phyloP scores from a whole-genome alignment of 495 filamentous ascomycete species.

The Podospora comata region DNA sequence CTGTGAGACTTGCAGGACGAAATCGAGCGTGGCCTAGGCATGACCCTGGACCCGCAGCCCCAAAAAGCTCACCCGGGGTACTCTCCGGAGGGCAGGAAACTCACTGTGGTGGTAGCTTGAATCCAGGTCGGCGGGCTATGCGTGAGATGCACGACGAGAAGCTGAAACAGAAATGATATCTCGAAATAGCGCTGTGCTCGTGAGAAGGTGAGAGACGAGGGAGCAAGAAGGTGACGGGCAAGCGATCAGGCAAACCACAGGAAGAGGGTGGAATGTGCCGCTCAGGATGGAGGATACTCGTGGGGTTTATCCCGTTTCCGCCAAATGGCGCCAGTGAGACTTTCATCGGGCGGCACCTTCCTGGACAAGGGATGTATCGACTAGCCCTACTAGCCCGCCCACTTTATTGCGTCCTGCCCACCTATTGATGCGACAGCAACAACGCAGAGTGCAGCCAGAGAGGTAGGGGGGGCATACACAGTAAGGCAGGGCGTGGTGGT shows the following conservation, averaged over 20 bases:
- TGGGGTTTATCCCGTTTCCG: not conserved
- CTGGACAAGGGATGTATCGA: not conserved
- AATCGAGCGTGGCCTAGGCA: constrained; percentile 4
- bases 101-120: not conserved
- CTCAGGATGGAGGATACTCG: not conserved
- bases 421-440: not conserved
- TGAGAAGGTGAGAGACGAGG: not conserved
- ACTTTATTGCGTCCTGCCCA: not conserved
- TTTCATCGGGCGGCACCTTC: not conserved
- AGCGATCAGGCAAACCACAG: not conserved
- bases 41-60: not conserved
- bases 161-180: not conserved
- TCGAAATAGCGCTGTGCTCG: not conserved
- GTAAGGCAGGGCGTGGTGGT: not conserved
- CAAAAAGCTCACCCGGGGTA: not conserved
- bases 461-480: not conserved
- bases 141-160: not conserved
- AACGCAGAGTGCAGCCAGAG: not conserved
- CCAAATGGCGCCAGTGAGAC: not conserved
- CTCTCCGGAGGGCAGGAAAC: not conserved
- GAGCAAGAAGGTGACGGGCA: not conserved
- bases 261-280: not conserved
- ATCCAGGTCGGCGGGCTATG: not conserved
- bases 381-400: not conserved
- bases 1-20: constrained; percentile 6